Evolutionary conservation across 2,329 filamentous ascomycete species (phyloP).

Genomic region (Diaporthe amygdali): DNA sequence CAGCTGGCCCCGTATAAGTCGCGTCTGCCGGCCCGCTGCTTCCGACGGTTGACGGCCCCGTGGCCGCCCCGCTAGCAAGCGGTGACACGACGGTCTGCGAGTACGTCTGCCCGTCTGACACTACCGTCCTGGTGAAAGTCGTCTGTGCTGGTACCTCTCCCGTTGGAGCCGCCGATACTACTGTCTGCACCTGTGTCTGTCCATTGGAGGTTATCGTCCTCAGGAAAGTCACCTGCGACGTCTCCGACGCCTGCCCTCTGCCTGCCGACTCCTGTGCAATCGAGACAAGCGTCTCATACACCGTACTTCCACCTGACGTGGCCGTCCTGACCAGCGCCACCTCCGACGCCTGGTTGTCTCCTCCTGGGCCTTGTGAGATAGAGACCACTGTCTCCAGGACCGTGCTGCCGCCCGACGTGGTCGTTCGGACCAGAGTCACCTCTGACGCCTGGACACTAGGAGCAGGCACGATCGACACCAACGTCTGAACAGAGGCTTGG

Average conservation of each 20-base stretch:
- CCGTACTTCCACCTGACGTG: not conserved
- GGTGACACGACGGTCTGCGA: constrained; percentile 2
- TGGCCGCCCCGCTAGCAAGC: not conserved
- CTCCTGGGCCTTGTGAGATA: not conserved
- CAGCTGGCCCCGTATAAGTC: not conserved
- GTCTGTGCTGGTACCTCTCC: not conserved
- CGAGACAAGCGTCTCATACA: not conserved
- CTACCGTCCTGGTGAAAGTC: not conserved
- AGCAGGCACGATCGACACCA: not conserved
- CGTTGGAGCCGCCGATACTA: not conserved
- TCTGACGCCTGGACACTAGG: not conserved
- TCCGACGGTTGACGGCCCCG: not conserved
- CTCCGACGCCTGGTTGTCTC: not conserved
- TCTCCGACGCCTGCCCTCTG: not conserved
- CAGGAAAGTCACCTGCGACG: not conserved
- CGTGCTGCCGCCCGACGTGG: not conserved
- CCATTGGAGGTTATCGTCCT: constrained; percentile 1
- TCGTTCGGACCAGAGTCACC: not conserved
- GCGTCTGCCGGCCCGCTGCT: not conserved
- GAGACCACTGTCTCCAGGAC: not conserved
- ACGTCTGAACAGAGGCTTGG: not conserved
- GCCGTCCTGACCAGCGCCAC: not conserved
- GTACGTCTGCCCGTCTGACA: constrained; percentile 2
- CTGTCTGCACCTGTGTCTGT: not conserved
- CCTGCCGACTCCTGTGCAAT: not conserved